Conservation (phyloP, 257 asterid species). For the Coffea canephora region DNA sequence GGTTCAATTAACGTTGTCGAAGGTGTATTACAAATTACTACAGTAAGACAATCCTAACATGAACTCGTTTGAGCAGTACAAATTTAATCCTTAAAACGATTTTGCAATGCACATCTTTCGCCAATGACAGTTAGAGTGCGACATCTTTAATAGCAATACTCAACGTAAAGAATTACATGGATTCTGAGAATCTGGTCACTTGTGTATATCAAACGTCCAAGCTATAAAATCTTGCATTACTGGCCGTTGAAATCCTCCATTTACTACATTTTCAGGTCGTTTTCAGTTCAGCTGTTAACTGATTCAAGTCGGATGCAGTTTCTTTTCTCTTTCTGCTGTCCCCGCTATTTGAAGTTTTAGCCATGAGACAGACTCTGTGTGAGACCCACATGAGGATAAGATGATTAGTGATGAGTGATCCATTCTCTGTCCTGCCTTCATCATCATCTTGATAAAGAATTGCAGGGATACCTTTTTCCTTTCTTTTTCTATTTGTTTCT, state of each 20-base stretch:
- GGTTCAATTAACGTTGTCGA: no score
- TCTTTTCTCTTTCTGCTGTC: background rate
- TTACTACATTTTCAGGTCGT: background rate
- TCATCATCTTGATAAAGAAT: background rate
- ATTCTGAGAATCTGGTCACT: no score
- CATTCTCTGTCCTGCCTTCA: background rate
- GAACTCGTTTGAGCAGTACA: no score
- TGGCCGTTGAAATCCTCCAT: background rate
- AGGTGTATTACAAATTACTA: no score
- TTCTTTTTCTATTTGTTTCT: background rate
- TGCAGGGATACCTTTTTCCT: background rate
- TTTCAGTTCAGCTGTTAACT: background rate
- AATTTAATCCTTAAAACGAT: no score
- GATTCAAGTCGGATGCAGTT: background rate
- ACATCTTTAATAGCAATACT: no score
- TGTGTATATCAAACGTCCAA: no score
- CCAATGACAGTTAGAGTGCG: no score
- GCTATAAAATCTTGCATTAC: no score
- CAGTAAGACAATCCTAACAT: no score
- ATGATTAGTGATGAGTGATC: background rate
- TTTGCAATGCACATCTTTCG: no score
- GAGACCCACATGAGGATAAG: conserved; percentile 9
- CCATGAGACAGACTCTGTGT: background rate
- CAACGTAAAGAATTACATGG: no score
- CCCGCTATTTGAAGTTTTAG: background rate